Conservation (phyloP, 75 land plant species). For the Cunninghamia lanceolata region DNA sequence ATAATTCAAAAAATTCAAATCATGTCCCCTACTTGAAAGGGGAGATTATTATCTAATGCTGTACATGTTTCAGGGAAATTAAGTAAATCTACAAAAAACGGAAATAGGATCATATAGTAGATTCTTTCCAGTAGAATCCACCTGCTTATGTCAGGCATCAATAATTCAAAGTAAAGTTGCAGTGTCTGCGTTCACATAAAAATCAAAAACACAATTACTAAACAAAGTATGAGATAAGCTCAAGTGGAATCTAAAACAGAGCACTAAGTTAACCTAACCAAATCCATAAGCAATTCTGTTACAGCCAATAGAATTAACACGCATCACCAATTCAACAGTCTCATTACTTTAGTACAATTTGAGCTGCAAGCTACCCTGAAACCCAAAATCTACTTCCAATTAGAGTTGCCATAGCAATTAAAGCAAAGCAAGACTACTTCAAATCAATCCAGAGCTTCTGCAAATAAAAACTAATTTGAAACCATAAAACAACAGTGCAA, state of each 20-base stretch:
- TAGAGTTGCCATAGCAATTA: background rate
- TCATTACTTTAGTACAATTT: background rate
- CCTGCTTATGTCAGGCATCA: background rate
- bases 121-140: background rate
- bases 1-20: background rate
- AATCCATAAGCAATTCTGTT: background rate
- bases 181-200: background rate
- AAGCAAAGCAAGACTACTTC: background rate
- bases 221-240: background rate
- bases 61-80: background rate
- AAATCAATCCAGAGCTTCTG: background rate
- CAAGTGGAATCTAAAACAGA: background rate
- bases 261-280: background rate
- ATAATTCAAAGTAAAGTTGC: background rate
- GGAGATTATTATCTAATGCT: background rate
- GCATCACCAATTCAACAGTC: background rate
- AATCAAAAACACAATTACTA: background rate
- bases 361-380: background rate
- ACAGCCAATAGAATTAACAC: background rate
- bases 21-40: background rate
- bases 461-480: background rate
- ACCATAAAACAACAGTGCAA: background rate
- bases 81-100: background rate
- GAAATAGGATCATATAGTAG: background rate
- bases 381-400: background rate